Evolutionary conservation across 2,329 filamentous ascomycete genomes (phyloP), one percentile per base, ranked within the genome.

Genomic region (Aureobasidium mangrovei): DNA sequence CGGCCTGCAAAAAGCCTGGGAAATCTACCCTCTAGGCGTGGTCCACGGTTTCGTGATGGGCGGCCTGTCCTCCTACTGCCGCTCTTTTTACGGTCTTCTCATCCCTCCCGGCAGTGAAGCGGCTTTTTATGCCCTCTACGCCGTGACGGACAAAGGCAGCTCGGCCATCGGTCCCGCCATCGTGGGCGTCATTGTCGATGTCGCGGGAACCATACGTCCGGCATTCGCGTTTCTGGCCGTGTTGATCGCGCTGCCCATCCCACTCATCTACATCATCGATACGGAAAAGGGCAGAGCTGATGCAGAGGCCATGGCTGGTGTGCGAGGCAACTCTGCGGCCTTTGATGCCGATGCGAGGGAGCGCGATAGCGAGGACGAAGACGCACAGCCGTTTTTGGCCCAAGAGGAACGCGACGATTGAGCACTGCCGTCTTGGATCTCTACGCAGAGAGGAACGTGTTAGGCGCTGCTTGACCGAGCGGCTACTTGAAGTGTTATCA

Each of bases 121-220:
- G 0, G 89, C 91, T 0, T 96, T 97, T 64, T 96, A 93, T 66
- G 90, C 91, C 0, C 75, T 96, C 1, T 96, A 95, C 66, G 91
- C 91, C 39, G 94, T 96, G 57, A 96, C 91, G 1, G 91, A 97
- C 68, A 97, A 96, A 69, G 90, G 90, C 0, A 93, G 87, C 24
- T 93, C 87, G 64, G 79, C 95, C 2, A 91, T 96, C 65, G 91
- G 91, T 0, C 91, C 91, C 0, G 85, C 88, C 0, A 88, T 97
- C 61, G 91, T 96, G 0, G 91, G 90, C 0, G 80, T 81, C 31
- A 94, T 96, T 58, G 93, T 94, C 7, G 90, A 95, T 66, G 79
- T 63, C 2, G 63, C 67, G 5, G 71, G 71, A 0, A 70, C 65
- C 1, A 72, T 74, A 31, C 54, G 72, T 18, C 69, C 69, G 1